Evolutionary conservation across 1,284 basidiomycete species (phyloP).

Genomic region (Agroathelia rolfsii): DNA sequence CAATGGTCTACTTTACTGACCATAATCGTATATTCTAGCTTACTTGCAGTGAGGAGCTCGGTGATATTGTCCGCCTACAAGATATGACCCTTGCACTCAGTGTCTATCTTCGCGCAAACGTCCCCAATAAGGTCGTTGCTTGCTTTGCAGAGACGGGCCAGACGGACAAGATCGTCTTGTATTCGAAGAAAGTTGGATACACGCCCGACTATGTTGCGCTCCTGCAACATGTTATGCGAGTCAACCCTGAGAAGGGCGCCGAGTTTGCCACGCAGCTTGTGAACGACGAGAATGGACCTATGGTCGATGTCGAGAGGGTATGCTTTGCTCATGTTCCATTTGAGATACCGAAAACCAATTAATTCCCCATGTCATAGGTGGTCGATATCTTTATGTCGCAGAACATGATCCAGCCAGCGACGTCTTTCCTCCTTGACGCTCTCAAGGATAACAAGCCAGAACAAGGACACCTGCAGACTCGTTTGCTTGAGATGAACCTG

Average conservation of each 20-base stretch:
- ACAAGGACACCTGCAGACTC: constrained; percentile 93
- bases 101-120: constrained; percentile 95
- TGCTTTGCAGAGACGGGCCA: constrained; percentile 99
- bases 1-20: background rate
- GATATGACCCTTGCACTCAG: constrained; percentile 99
- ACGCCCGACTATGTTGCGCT: constrained; percentile 90
- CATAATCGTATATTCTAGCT: constrained; percentile 41
- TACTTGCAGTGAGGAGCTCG: constrained; percentile 97
- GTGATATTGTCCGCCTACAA: constrained; percentile 90
- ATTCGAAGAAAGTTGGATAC: constrained; percentile 96
- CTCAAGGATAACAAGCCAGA: constrained; percentile 99
- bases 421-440: constrained; percentile 97
- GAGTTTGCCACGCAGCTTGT: constrained; percentile 96
- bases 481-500: constrained; percentile 97
- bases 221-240: constrained; percentile 95
- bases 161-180: constrained; percentile 96
- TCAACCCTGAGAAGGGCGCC: constrained; percentile 95
- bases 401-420: constrained; percentile 99
- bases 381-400: constrained; percentile 99
- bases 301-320: constrained; percentile 91
- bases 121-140: constrained; percentile 97
- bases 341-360: constrained; percentile 6
- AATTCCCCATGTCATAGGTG: constrained; percentile 35
- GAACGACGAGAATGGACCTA: constrained; percentile 87
- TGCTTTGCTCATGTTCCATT: constrained; percentile 13